These are phyloP conservation scores for Aegilops umbellulata DNA, from an alignment of 176 grass and related monocot species.

Conservation along the genomic window DNA sequence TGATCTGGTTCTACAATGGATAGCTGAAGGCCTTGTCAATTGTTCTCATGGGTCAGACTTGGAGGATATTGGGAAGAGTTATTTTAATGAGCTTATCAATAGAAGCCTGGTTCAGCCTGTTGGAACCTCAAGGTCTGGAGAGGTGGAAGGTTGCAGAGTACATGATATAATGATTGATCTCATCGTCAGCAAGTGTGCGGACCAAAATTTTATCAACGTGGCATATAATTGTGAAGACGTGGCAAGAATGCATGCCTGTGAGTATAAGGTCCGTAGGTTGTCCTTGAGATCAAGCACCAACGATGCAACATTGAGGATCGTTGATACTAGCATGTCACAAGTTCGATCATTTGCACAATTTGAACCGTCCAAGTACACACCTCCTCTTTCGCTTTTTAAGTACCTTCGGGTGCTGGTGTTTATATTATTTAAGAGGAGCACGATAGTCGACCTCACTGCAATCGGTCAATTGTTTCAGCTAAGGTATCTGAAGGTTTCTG, in stretches of 20 bases:
- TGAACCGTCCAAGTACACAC: background rate
- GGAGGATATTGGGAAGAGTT: background rate
- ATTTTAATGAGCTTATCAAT: background rate
- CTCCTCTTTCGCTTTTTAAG: background rate
- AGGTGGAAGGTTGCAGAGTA: background rate
- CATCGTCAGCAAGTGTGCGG: background rate
- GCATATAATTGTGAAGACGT: background rate
- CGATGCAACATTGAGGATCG: background rate
- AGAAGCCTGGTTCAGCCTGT: background rate
- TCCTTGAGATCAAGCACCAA: background rate
- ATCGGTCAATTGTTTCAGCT: background rate
- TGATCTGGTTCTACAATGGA: background rate
- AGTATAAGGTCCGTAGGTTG: background rate
- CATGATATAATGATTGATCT: background rate
- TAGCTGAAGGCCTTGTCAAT: background rate
- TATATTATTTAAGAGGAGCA: rapidly evolving
- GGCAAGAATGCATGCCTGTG: background rate
- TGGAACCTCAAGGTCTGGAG: background rate
- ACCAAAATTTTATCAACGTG: background rate
- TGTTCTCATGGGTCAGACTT: background rate
- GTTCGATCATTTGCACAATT: background rate
- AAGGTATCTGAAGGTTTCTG: background rate
- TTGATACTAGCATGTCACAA: background rate
- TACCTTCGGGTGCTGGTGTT: background rate
- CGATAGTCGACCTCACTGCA: background rate